Evolutionary conservation across 23 red algal genomes (phyloP).

Genomic region (Gracilariopsis chorda): DNA sequence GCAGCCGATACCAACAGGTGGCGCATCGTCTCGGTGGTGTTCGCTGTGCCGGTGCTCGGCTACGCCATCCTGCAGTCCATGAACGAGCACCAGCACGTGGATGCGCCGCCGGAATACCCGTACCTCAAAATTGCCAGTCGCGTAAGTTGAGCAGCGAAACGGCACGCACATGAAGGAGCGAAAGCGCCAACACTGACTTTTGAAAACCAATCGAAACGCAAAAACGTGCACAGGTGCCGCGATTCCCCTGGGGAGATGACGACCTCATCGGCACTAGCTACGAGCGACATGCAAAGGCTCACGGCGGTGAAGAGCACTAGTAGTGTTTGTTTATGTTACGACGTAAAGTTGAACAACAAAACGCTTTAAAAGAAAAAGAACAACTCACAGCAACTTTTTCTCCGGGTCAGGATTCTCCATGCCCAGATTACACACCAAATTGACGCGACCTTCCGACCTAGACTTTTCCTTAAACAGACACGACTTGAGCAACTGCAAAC

Average conservation of each 20-base stretch:
- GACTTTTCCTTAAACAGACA: slow-evolving; percentile 41
- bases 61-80: slow-evolving; percentile 39
- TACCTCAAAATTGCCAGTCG: slow-evolving; percentile 49
- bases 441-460: not conserved
- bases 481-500: slow-evolving; percentile 3
- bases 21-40: slow-evolving; percentile 56
- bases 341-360: too few species aligned
- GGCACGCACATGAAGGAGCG: too few species aligned
- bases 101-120: slow-evolving; percentile 54
- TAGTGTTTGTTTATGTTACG: too few species aligned
- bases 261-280: slow-evolving; percentile 68
- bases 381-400: slow-evolving; percentile 48
- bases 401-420: slow-evolving; percentile 33
- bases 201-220: too few species aligned
- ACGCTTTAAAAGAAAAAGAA: too few species aligned
- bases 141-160: slow-evolving; percentile 23
- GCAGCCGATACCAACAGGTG: slow-evolving; percentile 61
- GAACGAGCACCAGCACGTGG: slow-evolving; percentile 45
- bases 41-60: slow-evolving; percentile 37
- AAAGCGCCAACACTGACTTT: too few species aligned
- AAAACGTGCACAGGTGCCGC: slow-evolving; percentile 15
- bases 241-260: slow-evolving; percentile 65
- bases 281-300: slow-evolving; percentile 47
- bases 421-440: slow-evolving; percentile 24
- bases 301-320: not conserved